These are phyloP conservation scores for Hirschfeldia incana DNA, from an alignment of 345 rosid genomes.

Conservation along the genomic window DNA sequence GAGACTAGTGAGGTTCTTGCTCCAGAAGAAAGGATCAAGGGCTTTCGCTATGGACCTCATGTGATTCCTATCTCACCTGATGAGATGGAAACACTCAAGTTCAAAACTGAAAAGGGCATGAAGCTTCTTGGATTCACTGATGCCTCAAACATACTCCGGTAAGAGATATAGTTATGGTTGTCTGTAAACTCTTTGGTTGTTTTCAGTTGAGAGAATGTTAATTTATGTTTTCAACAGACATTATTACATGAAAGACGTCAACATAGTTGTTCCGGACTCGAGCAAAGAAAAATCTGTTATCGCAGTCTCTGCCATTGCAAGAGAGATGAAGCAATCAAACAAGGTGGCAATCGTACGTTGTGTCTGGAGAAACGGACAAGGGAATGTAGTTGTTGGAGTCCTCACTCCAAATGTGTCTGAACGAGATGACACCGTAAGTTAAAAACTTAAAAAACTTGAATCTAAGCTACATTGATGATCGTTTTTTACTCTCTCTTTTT, in stretches of 20 bases:
- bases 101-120: constrained; percentile 87
- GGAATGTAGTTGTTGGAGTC: constrained; percentile 72
- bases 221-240: constrained; percentile 50
- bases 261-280: constrained; percentile 78
- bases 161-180: constrained; percentile 20
- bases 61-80: constrained; percentile 85
- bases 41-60: constrained; percentile 92
- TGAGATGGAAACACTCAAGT: constrained; percentile 72
- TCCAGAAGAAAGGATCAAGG: constrained; percentile 94
- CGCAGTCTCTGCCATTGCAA: constrained; percentile 80
- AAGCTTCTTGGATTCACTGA: constrained; percentile 89
- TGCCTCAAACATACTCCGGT: constrained; percentile 74
- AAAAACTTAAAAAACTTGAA: constrained; percentile 11
- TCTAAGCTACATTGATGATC: constrained; percentile 14
- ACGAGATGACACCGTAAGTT: constrained; percentile 63
- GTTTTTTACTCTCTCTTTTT: neutral
- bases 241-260: constrained; percentile 92
- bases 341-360: constrained; percentile 86
- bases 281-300: constrained; percentile 59
- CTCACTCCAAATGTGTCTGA: constrained; percentile 77
- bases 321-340: constrained; percentile 81
- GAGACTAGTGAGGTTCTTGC: constrained; percentile 62
- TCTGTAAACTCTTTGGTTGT: constrained; percentile 10
- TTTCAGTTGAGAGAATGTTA: constrained; percentile 11
- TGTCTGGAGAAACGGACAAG: constrained; percentile 92